phyloP scores from a whole-genome alignment of 306 rosid genomes.

The Prunus davidiana region DNA sequence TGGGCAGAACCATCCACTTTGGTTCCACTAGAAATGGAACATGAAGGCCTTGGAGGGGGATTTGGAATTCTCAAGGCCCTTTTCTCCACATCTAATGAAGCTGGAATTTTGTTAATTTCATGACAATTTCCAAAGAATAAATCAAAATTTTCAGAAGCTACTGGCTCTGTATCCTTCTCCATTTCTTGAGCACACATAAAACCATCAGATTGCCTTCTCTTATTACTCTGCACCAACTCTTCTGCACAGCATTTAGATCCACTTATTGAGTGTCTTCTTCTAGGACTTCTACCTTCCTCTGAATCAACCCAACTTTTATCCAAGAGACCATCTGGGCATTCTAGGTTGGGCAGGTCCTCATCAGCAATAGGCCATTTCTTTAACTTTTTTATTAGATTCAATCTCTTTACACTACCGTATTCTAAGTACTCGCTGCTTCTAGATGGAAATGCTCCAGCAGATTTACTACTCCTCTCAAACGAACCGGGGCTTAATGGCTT shows the following conservation, averaged over 20 bases:
- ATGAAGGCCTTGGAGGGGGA: conserved; percentile 96
- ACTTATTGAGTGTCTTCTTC: conserved; percentile 90
- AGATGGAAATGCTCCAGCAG: conserved; percentile 48
- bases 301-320: conserved; percentile 63
- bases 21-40: conserved; percentile 46
- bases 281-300: conserved; percentile 59
- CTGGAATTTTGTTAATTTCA: conserved; percentile 54
- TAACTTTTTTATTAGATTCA: conserved; percentile 60
- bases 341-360: conserved; percentile 56
- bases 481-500: conserved; percentile 57
- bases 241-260: conserved; percentile 72
- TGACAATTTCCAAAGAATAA: conserved; percentile 42
- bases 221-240: conserved; percentile 44
- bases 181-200: conserved; percentile 60
- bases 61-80: conserved; percentile 85
- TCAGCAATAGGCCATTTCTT: conserved; percentile 75
- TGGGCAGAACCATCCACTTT: conserved; percentile 45
- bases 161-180: conserved; percentile 52
- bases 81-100: conserved; percentile 70
- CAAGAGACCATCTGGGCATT: conserved; percentile 42
- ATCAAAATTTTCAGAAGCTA: conserved; percentile 47
- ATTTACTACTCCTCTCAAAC: conserved; percentile 44
- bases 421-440: conserved; percentile 45
- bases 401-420: conserved; percentile 45
- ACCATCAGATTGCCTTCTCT: conserved; percentile 84